Base-by-base conservation (phyloP, 331 rosid genomes). In the Pyracantha coccinea region DNA sequence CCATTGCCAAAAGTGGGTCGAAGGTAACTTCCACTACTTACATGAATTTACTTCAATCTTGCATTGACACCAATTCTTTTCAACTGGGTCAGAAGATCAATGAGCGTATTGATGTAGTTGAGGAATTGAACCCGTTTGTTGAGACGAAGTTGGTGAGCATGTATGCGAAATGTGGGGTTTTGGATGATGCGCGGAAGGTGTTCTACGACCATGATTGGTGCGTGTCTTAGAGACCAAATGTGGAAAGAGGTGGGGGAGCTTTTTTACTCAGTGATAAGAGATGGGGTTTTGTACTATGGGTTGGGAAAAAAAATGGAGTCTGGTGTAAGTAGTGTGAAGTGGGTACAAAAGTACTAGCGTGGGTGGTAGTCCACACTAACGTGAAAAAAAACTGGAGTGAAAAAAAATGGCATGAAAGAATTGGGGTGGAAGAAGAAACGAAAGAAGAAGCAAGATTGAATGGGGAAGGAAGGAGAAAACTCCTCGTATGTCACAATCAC, bases 151-250 rank as follows among this genome's bases (percentile, higher is more conserved):
- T 94, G 28, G 84, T 91, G 0, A 86, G 99, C 50, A 94, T 92
- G 96, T 91, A 94, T 70, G 97, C 97, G 0, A 88, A 91, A 83
- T 87, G 95, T 24, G 97, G 97, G 9, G 74, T 14, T 33, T 68
- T 94, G 55, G 78, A 86, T 1, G 92, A 88, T 21, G 99, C 98
- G 1, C 87, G 96, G 9, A 73, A 85, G 45, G 90, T 93, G 81
- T 93, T 93, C 52, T 89, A 90, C 99, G 19, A 96, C 99, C 4
- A 92, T 94, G 88, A 90, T 92, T 50, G 96, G 99, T 16, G 96
- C 89, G 4, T 90, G 90, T 78, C 83, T 83, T 0, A 86, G 97
- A 76, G 88, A 78, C 31, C 82, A 59, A 61, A 78, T 83, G 76
- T 94, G 96, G 96, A 83, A 24, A 73, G 93, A 91, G 25, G 96